Evolutionary conservation across 208 protist species (phyloP), one percentile per base, ranked within the genome.

Genomic region (Acanthamoeba sp.): DNA sequence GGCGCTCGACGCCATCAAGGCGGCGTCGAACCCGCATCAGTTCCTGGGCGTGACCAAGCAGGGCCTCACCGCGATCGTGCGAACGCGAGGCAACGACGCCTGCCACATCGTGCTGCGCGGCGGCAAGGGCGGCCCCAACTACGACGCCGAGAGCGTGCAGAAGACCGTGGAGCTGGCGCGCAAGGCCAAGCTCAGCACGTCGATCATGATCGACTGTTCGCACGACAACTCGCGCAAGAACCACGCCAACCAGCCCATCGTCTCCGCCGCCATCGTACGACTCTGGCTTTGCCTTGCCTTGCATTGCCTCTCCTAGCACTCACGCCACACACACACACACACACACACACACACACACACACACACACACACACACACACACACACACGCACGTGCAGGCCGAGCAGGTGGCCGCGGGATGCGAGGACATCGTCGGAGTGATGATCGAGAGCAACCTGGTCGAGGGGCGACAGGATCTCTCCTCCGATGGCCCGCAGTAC

Each of bases 401-500:
- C 9, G 45, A 95, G 62, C 95, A 96, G 76, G 59, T 97, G 16
- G 91, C 45, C 22, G 48, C 29, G 1, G 95, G 95, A 12, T 64
- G 42, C 34, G 40, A 57, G 14, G 29, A 78, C 22, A 97, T 98
- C 24, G 16, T 96, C 34, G 97, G 97, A 40, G 94, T 98, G 38
- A 98, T 98, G 97, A 97, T 98, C 45, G 97, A 98, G 96, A 95
- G 80, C 62, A 90, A 97, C 90, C 66, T 98, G 24, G 42, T 91
- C 32, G 97, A 97, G 71, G 97, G 97, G 27, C 90, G 94, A 29
- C 97, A 98, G 88, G 90, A 93, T 34, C 14, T 96, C 12, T 29
- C 66, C 22, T 12, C 94, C 1, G 59, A 57, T 7, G 84, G 36
- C 27, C 42, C 93, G 27, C 73, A 84, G 42, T 84, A 92, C 38